A percentile compares a stretch with the other conserved stretches of the same genome.
Conservation (phyloP, 345 rosid genomes). For the Leavenworthia alabamica region DNA sequence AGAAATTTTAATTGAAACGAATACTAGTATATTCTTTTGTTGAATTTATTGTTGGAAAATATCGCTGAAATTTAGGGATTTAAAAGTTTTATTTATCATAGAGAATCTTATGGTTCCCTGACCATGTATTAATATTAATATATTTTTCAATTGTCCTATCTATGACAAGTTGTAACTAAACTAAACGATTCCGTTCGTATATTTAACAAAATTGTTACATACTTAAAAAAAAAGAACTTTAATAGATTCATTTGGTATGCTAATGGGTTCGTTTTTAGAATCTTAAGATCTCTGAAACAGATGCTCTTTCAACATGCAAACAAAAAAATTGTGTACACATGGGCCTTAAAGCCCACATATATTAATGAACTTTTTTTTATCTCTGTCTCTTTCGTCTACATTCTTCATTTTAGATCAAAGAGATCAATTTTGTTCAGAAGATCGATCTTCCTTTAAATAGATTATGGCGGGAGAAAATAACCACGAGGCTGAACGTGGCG, state of each 20-base stretch:
- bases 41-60: slow-evolving; percentile 5
- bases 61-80: slow-evolving; percentile 19
- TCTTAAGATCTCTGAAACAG: background rate
- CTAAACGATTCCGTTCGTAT: slow-evolving; percentile 11
- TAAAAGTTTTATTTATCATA: slow-evolving; percentile 1
- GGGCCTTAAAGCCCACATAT: background rate
- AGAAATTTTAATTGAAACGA: slow-evolving; percentile 4
- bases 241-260: background rate
- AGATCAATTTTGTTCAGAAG: background rate
- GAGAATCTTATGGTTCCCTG: slow-evolving; percentile 30
- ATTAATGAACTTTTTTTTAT: background rate
- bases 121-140: slow-evolving; percentile 10
- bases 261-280: background rate
- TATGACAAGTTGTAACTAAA: slow-evolving; percentile 21
- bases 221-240: background rate
- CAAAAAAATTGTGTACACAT: background rate
- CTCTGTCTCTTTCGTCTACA: background rate
- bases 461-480: slow-evolving; percentile 40
- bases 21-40: slow-evolving; percentile 9
- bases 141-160: slow-evolving; percentile 1
- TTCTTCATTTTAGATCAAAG: background rate
- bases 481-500: slow-evolving; percentile 15
- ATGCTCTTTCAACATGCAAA: background rate
- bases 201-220: background rate
- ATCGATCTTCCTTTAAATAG: background rate